Percentiles rank a stretch among this genome's conserved stretches.
Conservation (phyloP, 805 yeast genomes). For the Brettanomyces custersianus region DNA sequence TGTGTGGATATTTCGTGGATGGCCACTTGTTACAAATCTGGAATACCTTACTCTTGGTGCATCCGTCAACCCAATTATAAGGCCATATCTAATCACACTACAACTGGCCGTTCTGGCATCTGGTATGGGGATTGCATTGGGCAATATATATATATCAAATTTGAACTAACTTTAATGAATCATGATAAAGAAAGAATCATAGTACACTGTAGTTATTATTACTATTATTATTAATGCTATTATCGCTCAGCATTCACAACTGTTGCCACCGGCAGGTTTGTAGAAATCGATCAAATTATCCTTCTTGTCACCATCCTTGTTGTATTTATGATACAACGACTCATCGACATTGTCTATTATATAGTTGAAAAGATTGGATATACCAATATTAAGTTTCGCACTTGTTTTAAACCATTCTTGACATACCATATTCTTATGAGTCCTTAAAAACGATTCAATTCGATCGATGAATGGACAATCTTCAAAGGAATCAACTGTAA, state of each 20-base stretch:
- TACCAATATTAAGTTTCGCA: slow-evolving; percentile 64
- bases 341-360: slow-evolving; percentile 22
- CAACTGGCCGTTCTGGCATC: not conserved
- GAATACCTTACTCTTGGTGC: slow-evolving; percentile 7
- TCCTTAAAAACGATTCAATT: slow-evolving; percentile 16
- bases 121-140: slow-evolving; percentile 2
- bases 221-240: too few relatives aligned
- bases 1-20: slow-evolving; percentile 9
- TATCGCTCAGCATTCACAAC: slow-evolving; percentile 15
- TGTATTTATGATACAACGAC: slow-evolving; percentile 16
- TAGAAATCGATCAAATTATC: slow-evolving; percentile 15
- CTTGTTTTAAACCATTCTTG: slow-evolving; percentile 38
- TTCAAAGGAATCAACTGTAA: slow-evolving; percentile 4
- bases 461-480: slow-evolving; percentile 15
- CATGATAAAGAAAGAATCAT: too few relatives aligned
- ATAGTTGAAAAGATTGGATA: slow-evolving; percentile 34
- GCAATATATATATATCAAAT: too few relatives aligned
- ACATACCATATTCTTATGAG: slow-evolving; percentile 6
- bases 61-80: slow-evolving; percentile 1
- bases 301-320: slow-evolving; percentile 9
- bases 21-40: slow-evolving; percentile 3
- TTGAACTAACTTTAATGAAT: too few relatives aligned
- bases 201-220: too few relatives aligned
- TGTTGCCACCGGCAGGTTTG: not conserved
- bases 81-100: not conserved